Evolutionary conservation across 176 grass and related monocot genomes (phyloP), one percentile per base, ranked within the genome.

Genomic region (Aegilops umbellulata): DNA sequence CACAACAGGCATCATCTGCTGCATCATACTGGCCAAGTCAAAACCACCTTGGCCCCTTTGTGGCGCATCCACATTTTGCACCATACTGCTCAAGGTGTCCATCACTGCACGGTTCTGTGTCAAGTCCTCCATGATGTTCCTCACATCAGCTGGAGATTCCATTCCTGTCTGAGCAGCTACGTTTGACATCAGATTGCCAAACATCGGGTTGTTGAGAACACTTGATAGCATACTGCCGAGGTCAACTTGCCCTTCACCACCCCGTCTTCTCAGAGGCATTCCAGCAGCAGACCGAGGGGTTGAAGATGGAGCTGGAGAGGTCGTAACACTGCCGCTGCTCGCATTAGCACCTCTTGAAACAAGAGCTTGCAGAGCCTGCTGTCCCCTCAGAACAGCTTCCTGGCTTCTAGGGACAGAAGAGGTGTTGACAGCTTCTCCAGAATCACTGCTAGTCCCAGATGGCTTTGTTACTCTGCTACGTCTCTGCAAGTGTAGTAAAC

Each of bases 1-100:
- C 65, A 98, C 92, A 83, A 95, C 80, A 5, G 97, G 94, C 97
- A 98, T 91, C 92, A 98, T 91, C 85, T 98, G 89, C 44, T 95
- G 94, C 81, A 95, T 89, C 93, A 98, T 94, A 83, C 93, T 91
- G 68, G 97, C 94, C 76, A 98, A 84, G 80, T 90, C 92, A 41
- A 98, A 72, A 27, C 93, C 90, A 90, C 90, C 84, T 86, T 87
- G 87, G 12, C 89, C 85, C 46, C 72, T 67, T 32, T 66, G 91
- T 75, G 82, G 84, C 60, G 68, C 86, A 77, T 98, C 92, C 73
- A 94, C 84, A 86, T 94, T 86, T 69, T 94, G 92, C 60, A 92
- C 90, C 7, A 98, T 90, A 47, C 84, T 84, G 84, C 87, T 87
- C 76, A 98, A 78, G 22, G 94, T 91, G 80, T 87, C 82, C 46